Conservation (phyloP, 129 eudicot genomes). For the Deinandra increscens region DNA sequence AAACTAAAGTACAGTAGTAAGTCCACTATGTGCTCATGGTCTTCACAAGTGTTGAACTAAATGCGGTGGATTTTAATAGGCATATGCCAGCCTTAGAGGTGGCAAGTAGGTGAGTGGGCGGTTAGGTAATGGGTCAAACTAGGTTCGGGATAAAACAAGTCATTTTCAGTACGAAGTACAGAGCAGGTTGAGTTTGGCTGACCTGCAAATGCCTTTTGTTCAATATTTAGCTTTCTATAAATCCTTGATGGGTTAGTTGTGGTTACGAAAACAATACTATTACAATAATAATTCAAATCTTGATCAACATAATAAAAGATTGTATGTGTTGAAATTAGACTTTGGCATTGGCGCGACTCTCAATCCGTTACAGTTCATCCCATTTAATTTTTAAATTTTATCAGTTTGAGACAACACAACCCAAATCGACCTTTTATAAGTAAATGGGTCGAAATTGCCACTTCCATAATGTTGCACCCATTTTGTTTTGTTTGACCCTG, state of each 20-base stretch:
- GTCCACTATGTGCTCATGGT: not conserved
- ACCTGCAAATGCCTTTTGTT: not conserved
- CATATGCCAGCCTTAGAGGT: not conserved
- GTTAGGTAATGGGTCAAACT: not conserved
- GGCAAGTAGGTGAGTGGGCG: not conserved
- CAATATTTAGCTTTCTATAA: not conserved
- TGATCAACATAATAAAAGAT: not conserved
- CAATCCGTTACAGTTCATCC: not conserved
- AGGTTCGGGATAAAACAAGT: not conserved
- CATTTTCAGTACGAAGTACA: not conserved
- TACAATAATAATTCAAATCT: not conserved
- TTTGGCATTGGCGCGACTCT: not conserved
- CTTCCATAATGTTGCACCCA: not conserved
- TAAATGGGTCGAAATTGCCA: not conserved
- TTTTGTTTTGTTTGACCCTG: not conserved
- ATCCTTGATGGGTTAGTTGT: not conserved
- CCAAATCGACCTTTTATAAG: not conserved
- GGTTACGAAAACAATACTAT: not conserved
- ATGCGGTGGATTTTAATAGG: not conserved
- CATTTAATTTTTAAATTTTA: not conserved
- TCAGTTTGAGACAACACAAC: not conserved
- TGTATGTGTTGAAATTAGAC: not conserved
- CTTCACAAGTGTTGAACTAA: not conserved
- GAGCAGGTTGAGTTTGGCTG: not conserved
- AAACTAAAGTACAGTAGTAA: constrained; percentile 4